Evolutionary conservation across 2,329 filamentous ascomycete species (phyloP), one percentile per base, ranked within the genome.

Genomic region (Ascochyta pisi): DNA sequence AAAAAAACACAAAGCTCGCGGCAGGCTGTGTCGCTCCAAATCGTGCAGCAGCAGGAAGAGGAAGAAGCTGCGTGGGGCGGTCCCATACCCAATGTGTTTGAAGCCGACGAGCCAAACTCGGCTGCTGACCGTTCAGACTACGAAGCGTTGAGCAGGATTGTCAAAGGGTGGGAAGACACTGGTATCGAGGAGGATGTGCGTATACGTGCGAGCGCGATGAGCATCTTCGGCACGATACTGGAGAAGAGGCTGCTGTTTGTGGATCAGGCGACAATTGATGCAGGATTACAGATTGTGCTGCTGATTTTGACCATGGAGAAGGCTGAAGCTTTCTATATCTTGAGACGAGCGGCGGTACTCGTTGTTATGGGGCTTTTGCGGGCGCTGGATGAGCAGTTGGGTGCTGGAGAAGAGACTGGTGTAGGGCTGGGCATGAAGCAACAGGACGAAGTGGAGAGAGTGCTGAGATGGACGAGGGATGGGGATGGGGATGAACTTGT

Each of bases 401-500:
- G 84, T 45, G 50, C 50, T 15, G 63, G 63, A 2, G 54, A 59
- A 22, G 61, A 70, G 8, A 13, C 15, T 24, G 19, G 6, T 6
- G 86, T 87, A 57, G 84, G 82, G 1, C 76, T 87, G 38, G 83
- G 80, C 2, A 78, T 81, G 15, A 75, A 80, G 58, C 87, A 84
- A 65, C 80, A 84, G 46, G 79, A 82, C 26, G 86, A 91, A 50
- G 82, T 91, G n/a, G 73, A 82, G 63, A 79, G 83, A 43, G 83
- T 88, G 9, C 70, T 92, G 37, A 74, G 76, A 47, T 92, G 91
- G 72, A 80, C 90, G n/a, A 80, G 81, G 6, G 80, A 77, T 35
- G 87, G 85, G 23, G 89, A 92, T 71, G 82, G 80, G 23, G 89
- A 92, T 68, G 87, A 83, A 0, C 75, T 92, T 38, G 89, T 90